Conservation (phyloP, 305 asterid species). For the Striga hermonthica region DNA sequence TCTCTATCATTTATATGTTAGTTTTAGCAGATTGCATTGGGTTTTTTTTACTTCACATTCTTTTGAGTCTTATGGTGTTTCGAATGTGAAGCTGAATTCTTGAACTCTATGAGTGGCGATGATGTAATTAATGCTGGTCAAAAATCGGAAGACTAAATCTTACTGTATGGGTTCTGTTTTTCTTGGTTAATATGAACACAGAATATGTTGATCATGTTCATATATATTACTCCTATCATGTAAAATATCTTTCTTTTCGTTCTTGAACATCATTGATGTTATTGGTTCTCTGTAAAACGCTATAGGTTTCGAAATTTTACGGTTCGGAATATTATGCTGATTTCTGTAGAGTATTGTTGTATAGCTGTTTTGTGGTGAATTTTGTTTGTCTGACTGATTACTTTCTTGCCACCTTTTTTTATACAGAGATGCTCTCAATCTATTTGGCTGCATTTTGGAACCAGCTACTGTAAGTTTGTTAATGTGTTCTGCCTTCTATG, state of each 20-base stretch:
- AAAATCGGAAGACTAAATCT: not conserved
- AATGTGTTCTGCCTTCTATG: constrained; percentile 5
- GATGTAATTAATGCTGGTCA: not conserved
- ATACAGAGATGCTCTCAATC: constrained; percentile 63
- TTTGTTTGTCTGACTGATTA: constrained; percentile 5
- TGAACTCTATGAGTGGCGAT: not conserved
- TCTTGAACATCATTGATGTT: constrained; percentile 8
- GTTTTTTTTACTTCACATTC: too few species aligned
- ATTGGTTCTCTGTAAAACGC: not conserved
- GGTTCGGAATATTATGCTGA: not conserved
- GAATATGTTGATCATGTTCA: not conserved
- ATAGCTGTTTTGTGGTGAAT: not conserved
- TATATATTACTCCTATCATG: not conserved
- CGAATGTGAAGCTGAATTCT: not conserved
- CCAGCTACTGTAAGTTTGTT: constrained; percentile 65
- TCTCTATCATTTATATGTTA: not conserved
- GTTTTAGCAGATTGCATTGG: not conserved
- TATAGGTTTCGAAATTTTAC: not conserved
- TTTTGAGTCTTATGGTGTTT: not conserved
- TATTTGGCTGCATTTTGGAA: constrained; percentile 67
- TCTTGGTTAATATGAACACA: not conserved
- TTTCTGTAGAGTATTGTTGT: not conserved
- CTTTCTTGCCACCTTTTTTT: constrained; percentile 26
- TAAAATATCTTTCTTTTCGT: not conserved
- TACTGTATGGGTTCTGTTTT: too few species aligned